Conservation (phyloP, 169 alveolate species). For the Cryptosporidium andersoni region DNA sequence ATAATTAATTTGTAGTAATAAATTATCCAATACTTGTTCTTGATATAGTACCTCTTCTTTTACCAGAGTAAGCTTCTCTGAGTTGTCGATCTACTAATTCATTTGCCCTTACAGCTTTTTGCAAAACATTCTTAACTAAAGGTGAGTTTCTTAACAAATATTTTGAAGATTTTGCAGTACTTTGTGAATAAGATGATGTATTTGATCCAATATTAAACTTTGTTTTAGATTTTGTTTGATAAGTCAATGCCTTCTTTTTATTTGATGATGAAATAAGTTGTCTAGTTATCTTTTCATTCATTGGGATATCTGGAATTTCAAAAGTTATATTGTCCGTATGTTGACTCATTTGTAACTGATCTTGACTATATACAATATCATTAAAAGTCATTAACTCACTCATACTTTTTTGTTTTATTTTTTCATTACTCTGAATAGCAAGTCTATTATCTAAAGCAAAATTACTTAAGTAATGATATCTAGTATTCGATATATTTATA, state of each 20-base stretch:
- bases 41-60: conserved; percentile 32
- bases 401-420: neutral
- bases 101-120: neutral
- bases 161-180: no score
- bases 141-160: conserved; percentile 25
- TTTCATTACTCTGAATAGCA: neutral
- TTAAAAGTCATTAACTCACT: neutral
- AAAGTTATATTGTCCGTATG: no score
- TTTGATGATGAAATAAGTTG: neutral
- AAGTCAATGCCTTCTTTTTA: neutral
- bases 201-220: no score
- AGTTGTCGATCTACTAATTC: conserved; percentile 14
- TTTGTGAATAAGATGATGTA: no score
- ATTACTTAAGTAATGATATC: conserved; percentile 22
- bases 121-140: conserved; percentile 25
- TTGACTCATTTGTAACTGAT: no score
- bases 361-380: no score
- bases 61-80: conserved; percentile 55
- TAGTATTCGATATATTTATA: conserved; percentile 48
- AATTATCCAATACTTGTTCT: neutral
- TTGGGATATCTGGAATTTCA: no score
- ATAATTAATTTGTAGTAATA: neutral
- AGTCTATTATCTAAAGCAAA: conserved; percentile 18
- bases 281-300: neutral
- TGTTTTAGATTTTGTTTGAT: no score